phyloP scores from a whole-genome alignment of 306 rosid species.

The Medicago truncatula region MtrunA17r5.0-ANR NC_053048.1:40639001-40639500 shows the following conservation, averaged over 20 bases:
- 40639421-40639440: slow-evolving; percentile 90
- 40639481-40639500: slow-evolving; percentile 44
- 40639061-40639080: slow-evolving; percentile 42
- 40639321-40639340: slow-evolving; percentile 95
- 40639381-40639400: slow-evolving; percentile 75
- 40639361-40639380: slow-evolving; percentile 85
- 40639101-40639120: slow-evolving; percentile 59
- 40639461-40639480: slow-evolving; percentile 58
- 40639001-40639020: slow-evolving; percentile 34
- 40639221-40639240: slow-evolving; percentile 89
- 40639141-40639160: slow-evolving; percentile 35
- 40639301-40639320: slow-evolving; percentile 92
- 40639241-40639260: slow-evolving; percentile 81
- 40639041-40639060: slow-evolving; percentile 33
- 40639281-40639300: slow-evolving; percentile 83
- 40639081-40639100: slow-evolving; percentile 48
- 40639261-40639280: slow-evolving; percentile 66
- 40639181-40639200: slow-evolving; percentile 43
- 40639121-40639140: slow-evolving; percentile 47
- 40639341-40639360: slow-evolving; percentile 86
- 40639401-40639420: slow-evolving; percentile 71
- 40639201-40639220: slow-evolving; percentile 77
- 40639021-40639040: slow-evolving; percentile 42
- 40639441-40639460: slow-evolving; percentile 93
- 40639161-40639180: slow-evolving; percentile 42